phyloP scores from a whole-genome alignment of 1,284 basidiomycete genomes.

The Abortiporus biennis region DNA sequence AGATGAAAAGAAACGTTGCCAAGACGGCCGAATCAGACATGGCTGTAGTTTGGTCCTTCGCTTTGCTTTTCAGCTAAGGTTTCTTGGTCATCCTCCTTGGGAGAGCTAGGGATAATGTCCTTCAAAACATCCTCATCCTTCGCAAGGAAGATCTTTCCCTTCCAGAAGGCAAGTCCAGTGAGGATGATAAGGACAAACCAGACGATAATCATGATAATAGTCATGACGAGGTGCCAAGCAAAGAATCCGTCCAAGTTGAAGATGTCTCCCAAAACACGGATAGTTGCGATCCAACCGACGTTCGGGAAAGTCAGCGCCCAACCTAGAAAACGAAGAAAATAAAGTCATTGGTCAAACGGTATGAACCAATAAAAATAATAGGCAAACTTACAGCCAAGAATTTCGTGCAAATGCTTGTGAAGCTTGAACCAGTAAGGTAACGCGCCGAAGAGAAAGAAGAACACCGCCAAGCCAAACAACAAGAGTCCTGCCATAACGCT shows the following conservation, averaged over 20 bases:
- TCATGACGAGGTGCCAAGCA: conserved; percentile 33
- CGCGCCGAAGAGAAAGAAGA: conserved; percentile 39
- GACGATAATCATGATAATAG: conserved; percentile 30
- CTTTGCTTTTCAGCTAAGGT: conserved; percentile 1
- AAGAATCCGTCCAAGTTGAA: conserved; percentile 34
- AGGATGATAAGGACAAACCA: conserved; percentile 36
- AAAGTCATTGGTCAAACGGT: not conserved
- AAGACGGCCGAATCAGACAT: too few relatives aligned
- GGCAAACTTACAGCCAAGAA: conserved; percentile 43
- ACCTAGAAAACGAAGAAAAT: conserved; percentile 18
- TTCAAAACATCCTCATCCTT: conserved; percentile 36
- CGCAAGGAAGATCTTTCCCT: conserved; percentile 40
- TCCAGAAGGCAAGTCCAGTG: conserved; percentile 35
- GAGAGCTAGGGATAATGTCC: conserved; percentile 24
- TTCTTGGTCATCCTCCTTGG: too few relatives aligned
- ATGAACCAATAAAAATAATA: conserved; percentile 1
- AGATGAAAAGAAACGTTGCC: too few relatives aligned
- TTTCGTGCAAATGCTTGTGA: conserved; percentile 40
- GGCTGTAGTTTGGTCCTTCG: not conserved
- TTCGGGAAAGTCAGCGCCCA: conserved; percentile 47
- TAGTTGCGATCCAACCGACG: conserved; percentile 41
- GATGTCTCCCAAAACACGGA: conserved; percentile 34
- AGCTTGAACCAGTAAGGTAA: conserved; percentile 46
- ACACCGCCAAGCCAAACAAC: conserved; percentile 41
- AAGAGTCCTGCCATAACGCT: conserved; percentile 34